phyloP scores from a whole-genome alignment of 352 stramenopile species.

The Phytophthora citrophthora region DNA sequence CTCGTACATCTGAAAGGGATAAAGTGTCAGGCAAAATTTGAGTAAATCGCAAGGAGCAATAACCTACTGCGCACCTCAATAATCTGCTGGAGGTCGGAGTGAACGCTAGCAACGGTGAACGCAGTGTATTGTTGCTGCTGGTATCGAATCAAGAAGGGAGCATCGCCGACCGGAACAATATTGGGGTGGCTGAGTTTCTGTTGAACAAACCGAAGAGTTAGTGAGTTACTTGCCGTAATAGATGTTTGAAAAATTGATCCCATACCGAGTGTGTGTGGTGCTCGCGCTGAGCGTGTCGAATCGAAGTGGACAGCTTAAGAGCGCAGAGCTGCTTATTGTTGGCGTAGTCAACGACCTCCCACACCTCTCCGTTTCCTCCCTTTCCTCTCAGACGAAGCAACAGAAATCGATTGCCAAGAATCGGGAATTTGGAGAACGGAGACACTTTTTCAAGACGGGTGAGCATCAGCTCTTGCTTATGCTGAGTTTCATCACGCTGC shows the following conservation, averaged over 20 bases:
- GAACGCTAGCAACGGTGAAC: constrained; percentile 75
- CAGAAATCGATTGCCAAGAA: constrained; percentile 74
- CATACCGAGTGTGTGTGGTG: constrained; percentile 77
- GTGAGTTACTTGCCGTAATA: neutral
- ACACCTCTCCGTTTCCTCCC: constrained; percentile 82
- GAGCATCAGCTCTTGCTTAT: constrained; percentile 83
- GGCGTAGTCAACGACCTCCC: constrained; percentile 80
- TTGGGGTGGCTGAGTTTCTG: constrained; percentile 74
- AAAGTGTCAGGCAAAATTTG: constrained; percentile 1
- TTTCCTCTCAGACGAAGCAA: constrained; percentile 70
- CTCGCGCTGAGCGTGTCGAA: constrained; percentile 72
- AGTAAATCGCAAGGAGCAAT: neutral
- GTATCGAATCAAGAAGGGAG: constrained; percentile 69
- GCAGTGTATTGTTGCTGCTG: constrained; percentile 76
- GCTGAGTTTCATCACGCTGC: constrained; percentile 71
- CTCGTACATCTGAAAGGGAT: constrained; percentile 50
- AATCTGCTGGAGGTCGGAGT: constrained; percentile 76
- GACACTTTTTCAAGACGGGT: constrained; percentile 77
- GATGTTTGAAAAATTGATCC: neutral
- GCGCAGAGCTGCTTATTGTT: constrained; percentile 66
- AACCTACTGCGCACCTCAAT: constrained; percentile 52
- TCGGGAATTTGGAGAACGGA: constrained; percentile 74
- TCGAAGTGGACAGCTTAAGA: constrained; percentile 77
- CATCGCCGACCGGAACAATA: constrained; percentile 69
- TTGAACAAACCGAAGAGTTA: constrained; percentile 18